Base-by-base conservation (phyloP, 768 basidiomycete genomes). In the Megacollybia marginata region DNA sequence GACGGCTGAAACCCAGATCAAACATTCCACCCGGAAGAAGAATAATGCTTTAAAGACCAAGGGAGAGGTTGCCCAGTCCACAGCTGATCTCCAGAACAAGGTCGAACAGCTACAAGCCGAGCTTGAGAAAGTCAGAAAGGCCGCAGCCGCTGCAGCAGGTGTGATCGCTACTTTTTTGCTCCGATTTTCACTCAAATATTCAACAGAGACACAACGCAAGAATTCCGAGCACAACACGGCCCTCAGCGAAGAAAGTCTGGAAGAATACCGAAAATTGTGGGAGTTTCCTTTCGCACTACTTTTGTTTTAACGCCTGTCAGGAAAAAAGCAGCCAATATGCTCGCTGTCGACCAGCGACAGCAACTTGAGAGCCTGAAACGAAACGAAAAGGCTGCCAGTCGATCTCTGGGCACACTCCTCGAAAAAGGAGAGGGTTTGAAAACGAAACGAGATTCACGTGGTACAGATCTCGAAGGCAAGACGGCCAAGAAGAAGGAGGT, bases 261-360 rank as follows among this genome's bases (percentile, higher is more conserved):
- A 87, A 35, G 89, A 97, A 62, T 99, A 99, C 64, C 82, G 82
- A 10, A 70, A 75, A 62, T 72, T 94, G 88, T 92, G 53, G 42
- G 85, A 66, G 40, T 16, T 35, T 10, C 34, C 31, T 43, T 35
- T 28, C n/a, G 5, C 38, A 49, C 16, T 45, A 10, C 2, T 33
- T 44, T n/a, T 33, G 33, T 31, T 33, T 9, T 35, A 28, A 16
- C 44, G n/a, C 28, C 19, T 23, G 33, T 16, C 54, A 95, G 93
- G 35, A 93, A 95, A 69, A 81, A 83, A 0, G 69, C 76, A 7
- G 87, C 93, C 13, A 89, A 83, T 54, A 67, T 87, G 2, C 78
- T 87, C 33, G 92, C 91, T 1, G 82, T 92, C 1, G 79, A 84
- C 31, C 93, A 97, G 65, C 85, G 96, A 1, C 92, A 96, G 58